These are phyloP conservation scores for Colletotrichum coccodes DNA, from an alignment of 2,329 filamentous ascomycete species.

Conservation along the genomic window DNA sequence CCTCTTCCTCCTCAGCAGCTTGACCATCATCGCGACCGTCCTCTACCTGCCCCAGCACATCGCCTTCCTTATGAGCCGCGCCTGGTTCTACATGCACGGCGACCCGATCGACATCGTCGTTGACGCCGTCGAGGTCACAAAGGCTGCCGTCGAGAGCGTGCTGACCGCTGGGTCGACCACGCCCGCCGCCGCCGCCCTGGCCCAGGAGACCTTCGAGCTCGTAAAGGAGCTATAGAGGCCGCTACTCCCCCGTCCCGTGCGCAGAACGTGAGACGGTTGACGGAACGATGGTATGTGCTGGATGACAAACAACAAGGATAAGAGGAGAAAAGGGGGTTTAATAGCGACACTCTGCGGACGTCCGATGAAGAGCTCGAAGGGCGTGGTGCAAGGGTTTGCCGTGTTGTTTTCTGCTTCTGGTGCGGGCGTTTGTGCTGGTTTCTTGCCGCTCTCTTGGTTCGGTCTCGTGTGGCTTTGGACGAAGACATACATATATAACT, in stretches of 20 bases:
- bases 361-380: slow-evolving; percentile 32
- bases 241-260: background rate
- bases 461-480: slow-evolving; percentile 35
- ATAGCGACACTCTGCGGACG: slow-evolving; percentile 16
- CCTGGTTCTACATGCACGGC: slow-evolving; percentile 95
- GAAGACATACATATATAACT: slow-evolving; percentile 11
- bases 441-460: slow-evolving; percentile 2
- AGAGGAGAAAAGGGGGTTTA: background rate
- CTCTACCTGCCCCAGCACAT: slow-evolving; percentile 96
- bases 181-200: slow-evolving; percentile 23
- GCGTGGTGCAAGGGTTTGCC: slow-evolving; percentile 10
- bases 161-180: slow-evolving; percentile 35
- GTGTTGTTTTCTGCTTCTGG: background rate
- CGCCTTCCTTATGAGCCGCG: slow-evolving; percentile 81
- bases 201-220: slow-evolving; percentile 39
- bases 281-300: slow-evolving; percentile 13
- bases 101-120: slow-evolving; percentile 69
- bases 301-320: background rate
- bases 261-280: background rate
- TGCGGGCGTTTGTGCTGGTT: slow-evolving; percentile 16
- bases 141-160: slow-evolving; percentile 49
- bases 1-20: slow-evolving; percentile 87
- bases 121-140: slow-evolving; percentile 58
- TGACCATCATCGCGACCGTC: slow-evolving; percentile 86
- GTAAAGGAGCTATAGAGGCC: slow-evolving; percentile 49